These are phyloP conservation scores for Fusarium cicatricum DNA, from an alignment of 2,329 filamentous ascomycete species.

Conservation along the genomic window DNA sequence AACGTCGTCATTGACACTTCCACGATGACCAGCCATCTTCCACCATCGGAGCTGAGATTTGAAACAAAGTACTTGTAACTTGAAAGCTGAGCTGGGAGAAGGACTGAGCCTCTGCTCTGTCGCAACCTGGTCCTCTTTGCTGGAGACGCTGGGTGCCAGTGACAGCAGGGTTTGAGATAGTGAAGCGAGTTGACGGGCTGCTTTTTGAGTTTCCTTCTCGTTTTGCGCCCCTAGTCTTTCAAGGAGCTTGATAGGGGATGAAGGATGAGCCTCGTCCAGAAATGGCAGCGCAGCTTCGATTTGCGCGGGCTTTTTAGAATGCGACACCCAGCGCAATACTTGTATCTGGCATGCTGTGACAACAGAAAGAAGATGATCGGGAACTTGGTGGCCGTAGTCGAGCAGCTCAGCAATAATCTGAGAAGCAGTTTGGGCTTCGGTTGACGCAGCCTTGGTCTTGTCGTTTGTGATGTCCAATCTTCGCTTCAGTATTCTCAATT, in stretches of 20 bases:
- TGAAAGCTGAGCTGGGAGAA: conserved; percentile 64
- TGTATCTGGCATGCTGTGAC: conserved; percentile 72
- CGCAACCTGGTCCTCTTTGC: conserved; percentile 66
- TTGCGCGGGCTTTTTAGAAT: conserved; percentile 65
- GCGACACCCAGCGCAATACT: conserved; percentile 68
- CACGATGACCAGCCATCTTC: conserved; percentile 66
- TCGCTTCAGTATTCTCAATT: conserved; percentile 71
- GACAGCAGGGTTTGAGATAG: conserved; percentile 71
- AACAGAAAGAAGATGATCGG: conserved; percentile 58
- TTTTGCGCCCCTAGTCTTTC: conserved; percentile 53
- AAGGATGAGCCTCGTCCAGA: conserved; percentile 60
- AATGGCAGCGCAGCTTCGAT: conserved; percentile 66
- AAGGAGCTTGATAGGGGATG: conserved; percentile 68
- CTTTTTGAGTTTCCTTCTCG: conserved; percentile 62
- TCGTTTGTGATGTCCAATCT: conserved; percentile 59
- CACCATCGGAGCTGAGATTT: conserved; percentile 71
- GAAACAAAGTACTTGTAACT: conserved; percentile 71
- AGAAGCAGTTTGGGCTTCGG: conserved; percentile 44
- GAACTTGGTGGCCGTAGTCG: conserved; percentile 61
- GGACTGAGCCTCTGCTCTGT: conserved; percentile 63
- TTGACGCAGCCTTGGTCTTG: conserved; percentile 44
- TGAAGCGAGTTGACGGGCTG: conserved; percentile 70
- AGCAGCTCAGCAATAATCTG: conserved; percentile 65
- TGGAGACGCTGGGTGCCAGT: conserved; percentile 72
- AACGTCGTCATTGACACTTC: conserved; percentile 69